Evolutionary conservation across 768 basidiomycete species (phyloP), one percentile per base, ranked within the genome.

Genomic region (Termitomyces sp.): DNA sequence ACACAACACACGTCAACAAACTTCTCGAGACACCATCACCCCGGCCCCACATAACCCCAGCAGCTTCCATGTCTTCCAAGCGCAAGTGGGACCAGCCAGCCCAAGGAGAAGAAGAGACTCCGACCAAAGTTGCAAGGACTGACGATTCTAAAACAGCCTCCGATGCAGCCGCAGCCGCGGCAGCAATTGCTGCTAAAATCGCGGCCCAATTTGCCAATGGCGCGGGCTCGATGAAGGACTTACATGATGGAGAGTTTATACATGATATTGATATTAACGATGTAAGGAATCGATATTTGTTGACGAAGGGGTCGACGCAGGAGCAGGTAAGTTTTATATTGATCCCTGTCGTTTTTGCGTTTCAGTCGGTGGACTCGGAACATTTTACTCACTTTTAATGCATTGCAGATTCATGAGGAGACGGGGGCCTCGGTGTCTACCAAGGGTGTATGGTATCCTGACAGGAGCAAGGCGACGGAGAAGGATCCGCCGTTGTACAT

Each of bases 191-290:
- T 57, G 94, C 94, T 58, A 94, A 94, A 81, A 95, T 97, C 70
- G 94, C 94, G 7, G 93, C 91, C 0, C 89, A 92, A 65, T 89
- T 92, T 54, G 79, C 79, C 42, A 75, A 72, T 67, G 63, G 63
- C 66, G 75, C 57, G 46, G 66, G 61, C 23, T 78, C 78, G 17
- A 64, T 72, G 50, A 82, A 82, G 61, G 90, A 91, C 66, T 76
- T 77, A 2, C 83, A 89, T 49, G 89, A 91, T 62, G 90, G 79
- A 43, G 91, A 90, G 46, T 98, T 86, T 63, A 87, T 84, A 12
- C 82, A 91, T 62, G 92, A 97, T 66, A 95, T 98, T 55, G 96
- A 98, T 69, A 97, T 98, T 70, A 98, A 98, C 69, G 95, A 98
- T 71, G 78, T 94, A 49, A 77, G 95, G 68, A 98, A 98, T 72